These are phyloP conservation scores for Termitomyces titanicus DNA, from an alignment of 768 basidiomycete genomes.

Conservation along the genomic window DNA sequence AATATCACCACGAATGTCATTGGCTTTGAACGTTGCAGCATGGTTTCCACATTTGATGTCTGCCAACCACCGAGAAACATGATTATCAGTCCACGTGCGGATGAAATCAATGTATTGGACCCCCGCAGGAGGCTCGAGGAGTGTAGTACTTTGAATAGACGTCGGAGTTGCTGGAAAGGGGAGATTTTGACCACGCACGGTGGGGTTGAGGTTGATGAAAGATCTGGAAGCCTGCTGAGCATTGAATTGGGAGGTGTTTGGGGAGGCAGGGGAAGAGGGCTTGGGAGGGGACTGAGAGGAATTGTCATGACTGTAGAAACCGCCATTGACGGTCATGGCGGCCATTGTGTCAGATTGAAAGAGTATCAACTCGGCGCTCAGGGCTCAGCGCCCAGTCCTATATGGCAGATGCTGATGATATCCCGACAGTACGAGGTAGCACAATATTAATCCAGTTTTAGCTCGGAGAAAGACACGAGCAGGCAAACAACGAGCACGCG, in stretches of 20 bases:
- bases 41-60: constrained; percentile 73
- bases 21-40: constrained; percentile 65
- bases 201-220: constrained; percentile 33
- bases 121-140: constrained; percentile 57
- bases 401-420: too few relatives aligned
- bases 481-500: neutral
- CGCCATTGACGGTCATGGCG: constrained; percentile 11
- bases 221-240: constrained; percentile 35
- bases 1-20: constrained; percentile 92
- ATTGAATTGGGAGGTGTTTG: constrained; percentile 32
- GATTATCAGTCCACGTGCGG: constrained; percentile 66
- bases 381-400: too few relatives aligned
- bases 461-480: neutral
- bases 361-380: neutral
- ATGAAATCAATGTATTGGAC: constrained; percentile 61
- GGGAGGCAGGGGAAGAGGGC: constrained; percentile 41
- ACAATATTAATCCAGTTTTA: neutral
- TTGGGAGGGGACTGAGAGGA: constrained; percentile 26
- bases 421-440: neutral
- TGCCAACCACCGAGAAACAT: constrained; percentile 74
- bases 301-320: constrained; percentile 14
- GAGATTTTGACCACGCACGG: constrained; percentile 38
- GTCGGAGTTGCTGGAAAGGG: constrained; percentile 40
- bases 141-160: constrained; percentile 19
- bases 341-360: constrained; percentile 12